Evolutionary conservation across 495 filamentous ascomycete genomes (phyloP).

Genomic region (Lasiosphaeria ovina): DNA sequence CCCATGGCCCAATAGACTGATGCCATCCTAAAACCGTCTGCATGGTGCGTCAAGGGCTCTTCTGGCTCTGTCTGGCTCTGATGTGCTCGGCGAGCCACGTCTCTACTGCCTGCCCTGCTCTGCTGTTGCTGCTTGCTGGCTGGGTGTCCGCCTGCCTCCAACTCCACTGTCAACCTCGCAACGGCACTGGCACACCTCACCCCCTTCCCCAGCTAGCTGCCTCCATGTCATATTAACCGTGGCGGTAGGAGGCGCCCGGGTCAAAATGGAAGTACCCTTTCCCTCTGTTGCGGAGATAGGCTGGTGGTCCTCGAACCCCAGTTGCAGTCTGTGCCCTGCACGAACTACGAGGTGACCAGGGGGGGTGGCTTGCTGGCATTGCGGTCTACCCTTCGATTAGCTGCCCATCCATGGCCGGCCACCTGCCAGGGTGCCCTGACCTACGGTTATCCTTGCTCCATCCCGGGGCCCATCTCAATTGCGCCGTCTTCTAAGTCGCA

Average conservation of each 20-base stretch:
- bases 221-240: slow-evolving; percentile 26
- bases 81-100: not conserved
- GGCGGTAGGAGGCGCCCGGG: slow-evolving; percentile 23
- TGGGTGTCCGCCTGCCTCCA: slow-evolving; percentile 3
- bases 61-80: not conserved
- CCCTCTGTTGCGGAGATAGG: slow-evolving; percentile 19
- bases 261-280: slow-evolving; percentile 20
- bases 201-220: slow-evolving; percentile 15
- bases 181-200: slow-evolving; percentile 22
- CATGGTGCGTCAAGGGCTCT: slow-evolving; percentile 5
- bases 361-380: slow-evolving; percentile 32
- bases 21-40: slow-evolving; percentile 10
- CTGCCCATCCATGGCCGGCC: slow-evolving; percentile 29
- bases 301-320: slow-evolving; percentile 17
- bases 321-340: slow-evolving; percentile 26
- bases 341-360: slow-evolving; percentile 27
- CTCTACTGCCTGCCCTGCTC: slow-evolving; percentile 3
- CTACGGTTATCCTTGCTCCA: slow-evolving; percentile 36
- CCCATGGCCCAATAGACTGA: slow-evolving; percentile 15
- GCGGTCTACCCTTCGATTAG: slow-evolving; percentile 36
- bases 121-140: slow-evolving; percentile 2
- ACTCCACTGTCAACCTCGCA: slow-evolving; percentile 12
- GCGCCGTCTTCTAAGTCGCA: slow-evolving; percentile 48
- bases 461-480: slow-evolving; percentile 37
- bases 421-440: slow-evolving; percentile 35